These are phyloP conservation scores for Phaeosphaeriaceae sp. DNA, from an alignment of 2,329 filamentous ascomycete species.

Conservation along the genomic window DNA sequence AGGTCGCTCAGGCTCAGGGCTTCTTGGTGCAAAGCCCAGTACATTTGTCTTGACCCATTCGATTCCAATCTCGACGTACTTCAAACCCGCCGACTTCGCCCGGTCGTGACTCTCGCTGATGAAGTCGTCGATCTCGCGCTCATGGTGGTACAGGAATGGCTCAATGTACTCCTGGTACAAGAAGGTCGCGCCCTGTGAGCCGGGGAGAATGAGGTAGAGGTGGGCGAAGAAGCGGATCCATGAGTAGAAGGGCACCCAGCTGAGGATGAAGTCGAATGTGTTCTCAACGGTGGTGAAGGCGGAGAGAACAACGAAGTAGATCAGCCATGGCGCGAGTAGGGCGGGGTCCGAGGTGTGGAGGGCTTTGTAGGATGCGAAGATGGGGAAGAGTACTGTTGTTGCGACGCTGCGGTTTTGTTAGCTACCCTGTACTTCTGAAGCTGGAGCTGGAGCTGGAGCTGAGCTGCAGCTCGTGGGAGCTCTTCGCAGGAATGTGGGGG, in stretches of 20 bases:
- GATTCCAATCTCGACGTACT: constrained; percentile 56
- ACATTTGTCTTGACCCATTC: constrained; percentile 74
- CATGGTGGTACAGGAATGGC: constrained; percentile 87
- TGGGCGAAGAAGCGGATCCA: constrained; percentile 88
- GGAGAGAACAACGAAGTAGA: constrained; percentile 97
- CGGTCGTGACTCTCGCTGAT: constrained; percentile 83
- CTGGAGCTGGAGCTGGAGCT: constrained; percentile 17
- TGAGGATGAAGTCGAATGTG: constrained; percentile 85
- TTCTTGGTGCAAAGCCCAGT: constrained; percentile 73
- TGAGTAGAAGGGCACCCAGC: constrained; percentile 92
- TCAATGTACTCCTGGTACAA: constrained; percentile 87
- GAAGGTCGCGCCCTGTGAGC: constrained; percentile 89
- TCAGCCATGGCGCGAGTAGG: constrained; percentile 94
- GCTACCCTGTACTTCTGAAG: constrained; percentile 13
- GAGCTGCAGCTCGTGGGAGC: constrained; percentile 11
- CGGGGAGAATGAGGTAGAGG: constrained; percentile 94
- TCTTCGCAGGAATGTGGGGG: constrained; percentile 29
- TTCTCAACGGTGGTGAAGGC: constrained; percentile 83
- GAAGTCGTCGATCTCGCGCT: constrained; percentile 86
- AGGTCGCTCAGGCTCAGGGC: constrained; percentile 52
- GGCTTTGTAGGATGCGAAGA: constrained; percentile 98
- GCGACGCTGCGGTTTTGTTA: constrained; percentile 37
- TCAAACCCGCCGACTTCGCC: constrained; percentile 76
- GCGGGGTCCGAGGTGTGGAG: constrained; percentile 90
- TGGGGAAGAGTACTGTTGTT: constrained; percentile 89